These are phyloP conservation scores for Trichoderma afroharzianum DNA, from an alignment of 2,329 filamentous ascomycete genomes.

Conservation along the genomic window DNA sequence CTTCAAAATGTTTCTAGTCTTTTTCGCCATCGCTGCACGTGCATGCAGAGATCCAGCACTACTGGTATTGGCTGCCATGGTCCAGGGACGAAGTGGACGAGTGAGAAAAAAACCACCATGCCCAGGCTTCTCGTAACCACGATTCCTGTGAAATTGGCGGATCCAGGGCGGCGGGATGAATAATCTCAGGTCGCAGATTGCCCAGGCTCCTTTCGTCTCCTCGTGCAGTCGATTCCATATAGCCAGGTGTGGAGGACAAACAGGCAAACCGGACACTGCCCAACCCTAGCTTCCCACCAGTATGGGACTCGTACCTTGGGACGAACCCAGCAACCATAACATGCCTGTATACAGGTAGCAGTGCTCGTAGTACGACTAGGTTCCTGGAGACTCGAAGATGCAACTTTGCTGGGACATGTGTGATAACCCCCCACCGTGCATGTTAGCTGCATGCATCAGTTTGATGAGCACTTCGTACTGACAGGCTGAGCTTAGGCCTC, in stretches of 20 bases:
- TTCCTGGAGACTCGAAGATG: not conserved
- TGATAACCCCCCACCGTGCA: not conserved
- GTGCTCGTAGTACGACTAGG: not conserved
- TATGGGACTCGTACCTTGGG: not conserved
- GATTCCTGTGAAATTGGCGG: not conserved
- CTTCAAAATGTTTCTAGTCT: not conserved
- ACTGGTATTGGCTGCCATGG: not conserved
- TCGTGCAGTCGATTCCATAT: not conserved
- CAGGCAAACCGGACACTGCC: not conserved
- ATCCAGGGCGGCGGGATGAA: not conserved
- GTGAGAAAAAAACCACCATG: not conserved
- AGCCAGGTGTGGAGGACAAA: not conserved
- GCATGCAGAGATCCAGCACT: not conserved
- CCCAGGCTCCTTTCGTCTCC: constrained; percentile 2
- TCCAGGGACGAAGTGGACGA: not conserved
- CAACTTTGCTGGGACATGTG: not conserved
- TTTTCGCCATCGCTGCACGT: not conserved
- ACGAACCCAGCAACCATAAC: not conserved
- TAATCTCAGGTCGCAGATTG: not conserved
- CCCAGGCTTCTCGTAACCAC: not conserved
- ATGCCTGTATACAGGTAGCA: not conserved
- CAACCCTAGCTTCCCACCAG: not conserved
- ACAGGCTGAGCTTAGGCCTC: not conserved
- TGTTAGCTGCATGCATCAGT: not conserved
- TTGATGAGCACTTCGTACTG: constrained; percentile 5